Conservation (phyloP, 805 yeast species). For the Millerago galiae region DNA sequence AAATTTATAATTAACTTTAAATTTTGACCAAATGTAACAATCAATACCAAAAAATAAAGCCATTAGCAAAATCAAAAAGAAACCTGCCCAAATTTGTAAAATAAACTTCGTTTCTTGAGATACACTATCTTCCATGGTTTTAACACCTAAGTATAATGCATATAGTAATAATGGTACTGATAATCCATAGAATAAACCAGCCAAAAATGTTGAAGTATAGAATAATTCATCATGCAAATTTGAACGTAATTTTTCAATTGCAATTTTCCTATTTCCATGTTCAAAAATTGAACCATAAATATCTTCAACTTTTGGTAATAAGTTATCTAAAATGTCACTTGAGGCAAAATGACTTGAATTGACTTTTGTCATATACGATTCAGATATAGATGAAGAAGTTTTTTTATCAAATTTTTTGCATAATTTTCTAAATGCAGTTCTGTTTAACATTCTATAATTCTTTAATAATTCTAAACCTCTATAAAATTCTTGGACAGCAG, state of each 20-base stretch:
- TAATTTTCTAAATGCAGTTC: slow-evolving; percentile 85
- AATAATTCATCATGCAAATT: slow-evolving; percentile 31
- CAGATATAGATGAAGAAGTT: slow-evolving; percentile 37
- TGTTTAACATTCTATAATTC: slow-evolving; percentile 68
- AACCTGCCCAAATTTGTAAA: slow-evolving; percentile 92
- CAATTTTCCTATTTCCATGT: slow-evolving; percentile 62
- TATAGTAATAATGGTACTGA: slow-evolving; percentile 62
- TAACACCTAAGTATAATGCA: slow-evolving; percentile 48
- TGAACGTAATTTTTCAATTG: slow-evolving; percentile 57
- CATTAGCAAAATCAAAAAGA: slow-evolving; percentile 58
- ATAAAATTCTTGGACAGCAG: slow-evolving; percentile 67
- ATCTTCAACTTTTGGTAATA: slow-evolving; percentile 59
- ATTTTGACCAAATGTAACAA: slow-evolving; percentile 65
- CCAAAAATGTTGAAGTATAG: slow-evolving; percentile 41
- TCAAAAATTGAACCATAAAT: slow-evolving; percentile 62
- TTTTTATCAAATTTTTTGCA: slow-evolving; percentile 87
- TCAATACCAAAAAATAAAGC: slow-evolving; percentile 59
- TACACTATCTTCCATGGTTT: slow-evolving; percentile 32
- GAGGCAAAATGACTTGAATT: slow-evolving; percentile 52
- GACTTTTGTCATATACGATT: slow-evolving; percentile 49
- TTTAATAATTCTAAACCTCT: slow-evolving; percentile 63
- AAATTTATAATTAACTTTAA: slow-evolving; percentile 82
- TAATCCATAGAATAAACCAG: slow-evolving; percentile 68
- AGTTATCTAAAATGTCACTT: slow-evolving; percentile 60
- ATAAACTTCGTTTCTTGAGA: slow-evolving; percentile 54